Evolutionary conservation across 345 rosid genomes (phyloP).

Genomic region (Viola odorata): DNA sequence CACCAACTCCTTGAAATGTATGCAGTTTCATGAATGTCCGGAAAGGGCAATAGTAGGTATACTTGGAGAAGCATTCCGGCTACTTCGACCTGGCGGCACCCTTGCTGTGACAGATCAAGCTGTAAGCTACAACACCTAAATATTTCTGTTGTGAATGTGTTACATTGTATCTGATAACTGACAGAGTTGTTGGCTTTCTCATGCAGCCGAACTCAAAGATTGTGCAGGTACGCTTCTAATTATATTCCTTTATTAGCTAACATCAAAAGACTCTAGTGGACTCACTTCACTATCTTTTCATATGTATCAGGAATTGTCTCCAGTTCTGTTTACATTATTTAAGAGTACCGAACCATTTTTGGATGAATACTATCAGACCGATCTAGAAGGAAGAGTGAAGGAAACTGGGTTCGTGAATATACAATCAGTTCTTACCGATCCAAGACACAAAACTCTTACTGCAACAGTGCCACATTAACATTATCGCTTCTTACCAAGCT

Average conservation of each 20-base stretch:
- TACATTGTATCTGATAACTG: slow-evolving; percentile 2
- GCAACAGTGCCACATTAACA: slow-evolving; percentile 40
- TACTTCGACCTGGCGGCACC: slow-evolving; percentile 58
- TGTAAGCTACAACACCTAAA: slow-evolving; percentile 19
- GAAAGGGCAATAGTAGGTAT: slow-evolving; percentile 42
- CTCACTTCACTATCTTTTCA: not conserved
- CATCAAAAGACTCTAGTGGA: no score
- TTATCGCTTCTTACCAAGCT: not conserved
- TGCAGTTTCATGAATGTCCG: slow-evolving; percentile 55
- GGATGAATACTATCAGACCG: slow-evolving; percentile 46
- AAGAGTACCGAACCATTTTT: slow-evolving; percentile 62
- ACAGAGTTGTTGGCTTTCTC: not conserved
- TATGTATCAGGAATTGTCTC: slow-evolving; percentile 40
- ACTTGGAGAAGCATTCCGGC: slow-evolving; percentile 38
- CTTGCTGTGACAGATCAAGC: slow-evolving; percentile 47
- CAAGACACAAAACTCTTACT: slow-evolving; percentile 47
- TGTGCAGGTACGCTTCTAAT: slow-evolving; percentile 41
- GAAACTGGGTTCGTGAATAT: slow-evolving; percentile 45
- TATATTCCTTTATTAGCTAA: no score
- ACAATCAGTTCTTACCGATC: slow-evolving; percentile 37
- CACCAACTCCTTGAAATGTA: no score
- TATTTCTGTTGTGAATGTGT: not conserved
- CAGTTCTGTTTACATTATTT: slow-evolving; percentile 48
- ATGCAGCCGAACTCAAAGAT: slow-evolving; percentile 60
- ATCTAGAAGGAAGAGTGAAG: slow-evolving; percentile 42